Evolutionary conservation across 495 filamentous ascomycete species (phyloP).

Genomic region (Clohesyomyces aquaticus): DNA sequence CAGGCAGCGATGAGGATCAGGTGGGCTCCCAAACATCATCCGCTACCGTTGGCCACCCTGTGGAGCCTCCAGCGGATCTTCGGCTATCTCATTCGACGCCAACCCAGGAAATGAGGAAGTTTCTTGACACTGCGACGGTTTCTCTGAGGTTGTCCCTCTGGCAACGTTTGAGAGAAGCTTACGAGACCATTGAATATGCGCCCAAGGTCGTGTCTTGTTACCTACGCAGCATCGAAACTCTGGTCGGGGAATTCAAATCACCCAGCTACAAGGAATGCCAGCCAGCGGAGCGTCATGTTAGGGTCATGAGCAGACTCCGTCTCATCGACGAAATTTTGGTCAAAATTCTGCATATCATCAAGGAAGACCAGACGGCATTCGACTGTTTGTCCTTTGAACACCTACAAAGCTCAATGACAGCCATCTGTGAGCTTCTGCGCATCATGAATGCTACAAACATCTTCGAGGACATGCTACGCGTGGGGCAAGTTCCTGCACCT

Average conservation of each 20-base stretch:
- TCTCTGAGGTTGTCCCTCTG: constrained; percentile 84
- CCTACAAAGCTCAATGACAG: constrained; percentile 68
- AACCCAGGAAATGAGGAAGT: constrained; percentile 72
- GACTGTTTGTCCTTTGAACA: constrained; percentile 83
- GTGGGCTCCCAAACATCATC: constrained; percentile 17
- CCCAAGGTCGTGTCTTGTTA: constrained; percentile 87
- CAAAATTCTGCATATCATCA: constrained; percentile 66
- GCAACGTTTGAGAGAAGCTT: constrained; percentile 84
- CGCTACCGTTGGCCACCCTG: constrained; percentile 49
- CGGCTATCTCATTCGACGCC: constrained; percentile 7
- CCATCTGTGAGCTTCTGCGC: constrained; percentile 66
- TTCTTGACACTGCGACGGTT: constrained; percentile 77
- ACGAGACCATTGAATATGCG: constrained; percentile 76
- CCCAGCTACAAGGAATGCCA: constrained; percentile 63
- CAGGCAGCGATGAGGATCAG: constrained; percentile 18
- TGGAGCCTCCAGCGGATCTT: constrained; percentile 25
- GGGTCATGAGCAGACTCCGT: constrained; percentile 74
- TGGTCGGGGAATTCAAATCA: constrained; percentile 72
- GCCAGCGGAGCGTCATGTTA: constrained; percentile 63
- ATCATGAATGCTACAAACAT: constrained; percentile 77
- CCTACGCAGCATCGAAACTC: constrained; percentile 78
- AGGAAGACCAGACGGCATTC: constrained; percentile 64
- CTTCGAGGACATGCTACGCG: constrained; percentile 78
- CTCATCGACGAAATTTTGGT: constrained; percentile 74
- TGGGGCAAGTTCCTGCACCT: constrained; percentile 62